Evolutionary conservation across 2,329 filamentous ascomycete genomes (phyloP), one percentile per base, ranked within the genome.

Genomic region (Graphilbum ipis-grandicollis): DNA sequence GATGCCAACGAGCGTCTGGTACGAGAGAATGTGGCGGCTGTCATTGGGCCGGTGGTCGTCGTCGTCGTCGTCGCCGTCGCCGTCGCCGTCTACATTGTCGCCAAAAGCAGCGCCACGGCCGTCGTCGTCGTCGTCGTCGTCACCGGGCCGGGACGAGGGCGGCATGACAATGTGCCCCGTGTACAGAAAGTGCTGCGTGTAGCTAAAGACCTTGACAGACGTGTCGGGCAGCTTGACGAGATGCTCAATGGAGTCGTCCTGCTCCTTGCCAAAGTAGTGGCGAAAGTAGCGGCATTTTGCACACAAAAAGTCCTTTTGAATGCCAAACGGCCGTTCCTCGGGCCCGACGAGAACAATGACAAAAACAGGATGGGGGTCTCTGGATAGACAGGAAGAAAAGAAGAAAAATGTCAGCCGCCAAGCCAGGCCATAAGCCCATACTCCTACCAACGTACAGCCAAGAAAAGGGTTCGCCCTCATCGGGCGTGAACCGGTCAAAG

Each of bases 271-370:
- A 33, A 74, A 71, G 39, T 63, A 53, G 2, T 56, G 48, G 6
- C 54, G 54, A 45, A 67, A 74, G 46, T 58, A 61, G 2, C 53
- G 46, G 9, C 66, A 71, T 43, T 63, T 63, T 22, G 61, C 55
- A 42, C 65, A 68, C 19, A 75, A 54, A 38, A 72, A 70, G 48
- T 74, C 65, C 41, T 68, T 70, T 41, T 73, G 70, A 12, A 75
- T 60, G 10, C 64, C 67, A 44, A 72, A 75, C 1, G 68, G 67
- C 13, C 51, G 50, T 46, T 69, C 62, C 0, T 68, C 57, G 3
- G 57, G 52, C 0, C 70, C 69, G 21, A 71, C 62, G 2, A 72
- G 50, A 33, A 71, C 50, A 15, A 73, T 64, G 31, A 68, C 65
- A 43, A 73, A 71, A 9, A 60, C 57, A 1, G 67, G 60, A 44